These are phyloP conservation scores for Yamadazyma scolyti DNA, from an alignment of 805 yeast genomes.

Conservation along the genomic window DNA sequence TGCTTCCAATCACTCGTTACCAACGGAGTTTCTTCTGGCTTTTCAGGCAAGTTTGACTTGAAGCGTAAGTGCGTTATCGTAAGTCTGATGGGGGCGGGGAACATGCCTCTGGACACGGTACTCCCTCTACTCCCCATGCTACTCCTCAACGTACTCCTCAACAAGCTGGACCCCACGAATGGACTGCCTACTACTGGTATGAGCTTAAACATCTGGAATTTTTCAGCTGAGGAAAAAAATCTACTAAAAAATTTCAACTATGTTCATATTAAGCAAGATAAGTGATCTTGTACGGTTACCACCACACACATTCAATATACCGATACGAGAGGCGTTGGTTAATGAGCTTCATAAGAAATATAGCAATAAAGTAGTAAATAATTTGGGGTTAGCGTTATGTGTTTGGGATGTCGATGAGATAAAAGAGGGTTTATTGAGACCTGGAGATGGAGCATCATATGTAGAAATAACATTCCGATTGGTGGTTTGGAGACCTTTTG, in stretches of 20 bases:
- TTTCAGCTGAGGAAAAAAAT: no score
- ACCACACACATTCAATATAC: slow-evolving; percentile 75
- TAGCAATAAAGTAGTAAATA: slow-evolving; percentile 79
- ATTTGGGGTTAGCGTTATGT: slow-evolving; percentile 79
- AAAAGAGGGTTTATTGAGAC: slow-evolving; percentile 84
- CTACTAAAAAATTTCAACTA: no score
- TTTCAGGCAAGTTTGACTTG: slow-evolving; percentile 4
- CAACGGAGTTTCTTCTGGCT: slow-evolving; percentile 1
- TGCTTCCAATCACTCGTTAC: slow-evolving; percentile 33
- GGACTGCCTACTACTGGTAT: no score
- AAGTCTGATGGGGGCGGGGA: no score
- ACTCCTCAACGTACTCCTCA: no score
- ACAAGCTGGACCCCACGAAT: no score
- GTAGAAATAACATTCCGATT: slow-evolving; percentile 72
- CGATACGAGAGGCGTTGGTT: slow-evolving; percentile 67
- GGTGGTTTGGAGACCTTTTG: slow-evolving; percentile 87
- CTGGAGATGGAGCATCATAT: slow-evolving; percentile 91
- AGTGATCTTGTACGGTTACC: slow-evolving; percentile 85
- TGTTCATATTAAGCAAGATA: slow-evolving; percentile 83
- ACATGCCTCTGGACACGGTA: not conserved
- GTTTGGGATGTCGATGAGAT: slow-evolving; percentile 80
- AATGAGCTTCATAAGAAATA: slow-evolving; percentile 82
- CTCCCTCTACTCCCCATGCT: not conserved
- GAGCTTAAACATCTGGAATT: no score
- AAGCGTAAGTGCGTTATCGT: no score